These are phyloP conservation scores for Lentinula edodes DNA, from an alignment of 768 basidiomycete genomes.

Conservation along the genomic window DNA sequence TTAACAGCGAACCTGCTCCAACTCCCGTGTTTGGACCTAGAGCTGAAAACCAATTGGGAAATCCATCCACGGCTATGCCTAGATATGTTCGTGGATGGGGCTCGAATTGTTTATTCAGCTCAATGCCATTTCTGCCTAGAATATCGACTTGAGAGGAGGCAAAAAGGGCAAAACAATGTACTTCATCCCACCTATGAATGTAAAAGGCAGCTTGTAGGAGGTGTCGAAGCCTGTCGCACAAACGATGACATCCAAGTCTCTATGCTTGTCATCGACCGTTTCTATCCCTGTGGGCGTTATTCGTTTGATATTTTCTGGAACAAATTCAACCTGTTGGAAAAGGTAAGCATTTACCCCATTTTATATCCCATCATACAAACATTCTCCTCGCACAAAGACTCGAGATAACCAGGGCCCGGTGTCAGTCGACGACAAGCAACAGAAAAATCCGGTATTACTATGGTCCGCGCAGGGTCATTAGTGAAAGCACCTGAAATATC, in stretches of 20 bases:
- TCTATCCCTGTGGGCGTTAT: constrained; percentile 53
- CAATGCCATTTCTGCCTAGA: constrained; percentile 46
- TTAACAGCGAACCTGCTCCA: constrained; percentile 49
- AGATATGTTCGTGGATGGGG: constrained; percentile 57
- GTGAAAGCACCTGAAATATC: background rate
- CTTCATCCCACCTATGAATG: constrained; percentile 25
- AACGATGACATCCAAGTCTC: constrained; percentile 54
- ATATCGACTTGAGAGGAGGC: constrained; percentile 36
- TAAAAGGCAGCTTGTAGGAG: background rate
- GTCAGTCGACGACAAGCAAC: constrained; percentile 61
- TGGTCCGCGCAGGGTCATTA: background rate
- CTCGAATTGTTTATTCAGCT: constrained; percentile 47
- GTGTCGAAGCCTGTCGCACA: constrained; percentile 50
- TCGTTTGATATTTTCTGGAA: constrained; percentile 42
- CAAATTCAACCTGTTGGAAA: constrained; percentile 41
- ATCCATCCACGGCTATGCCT: constrained; percentile 51
- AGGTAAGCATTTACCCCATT: background rate
- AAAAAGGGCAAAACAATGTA: constrained; percentile 45
- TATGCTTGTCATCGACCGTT: constrained; percentile 45
- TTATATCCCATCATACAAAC: constrained; percentile 21
- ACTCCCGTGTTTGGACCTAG: constrained; percentile 54
- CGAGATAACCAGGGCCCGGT: constrained; percentile 63
- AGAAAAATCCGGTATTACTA: constrained; percentile 56
- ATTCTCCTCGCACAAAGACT: constrained; percentile 59
- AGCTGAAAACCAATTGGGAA: constrained; percentile 63